phyloP scores from a whole-genome alignment of 805 yeast species.

The Priceomyces haplophilus region DNA sequence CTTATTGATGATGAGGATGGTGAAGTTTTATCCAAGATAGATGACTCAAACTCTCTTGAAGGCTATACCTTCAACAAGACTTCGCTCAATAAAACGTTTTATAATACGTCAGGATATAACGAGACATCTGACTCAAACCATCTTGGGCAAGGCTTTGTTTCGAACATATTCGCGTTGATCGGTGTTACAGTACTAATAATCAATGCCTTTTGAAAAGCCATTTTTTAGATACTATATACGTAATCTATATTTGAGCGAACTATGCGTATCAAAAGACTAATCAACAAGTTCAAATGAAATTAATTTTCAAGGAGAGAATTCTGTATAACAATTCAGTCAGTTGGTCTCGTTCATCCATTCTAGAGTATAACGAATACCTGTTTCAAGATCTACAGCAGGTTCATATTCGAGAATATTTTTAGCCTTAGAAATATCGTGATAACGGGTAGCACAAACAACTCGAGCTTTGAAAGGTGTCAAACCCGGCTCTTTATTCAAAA shows the following conservation, averaged over 20 bases:
- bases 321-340: too few species aligned
- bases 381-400: conserved; percentile 75
- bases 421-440: conserved; percentile 89
- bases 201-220: neutral
- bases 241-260: neutral
- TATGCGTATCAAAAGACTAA: neutral
- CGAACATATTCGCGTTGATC: neutral
- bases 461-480: conserved; percentile 92
- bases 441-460: conserved; percentile 88
- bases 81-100: neutral
- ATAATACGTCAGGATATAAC: neutral
- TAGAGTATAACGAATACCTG: conserved; percentile 75
- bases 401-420: conserved; percentile 70
- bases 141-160: neutral
- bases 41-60: neutral
- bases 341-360: conserved; percentile 80
- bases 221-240: neutral
- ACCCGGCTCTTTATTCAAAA: conserved; percentile 84
- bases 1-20: neutral
- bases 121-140: neutral
- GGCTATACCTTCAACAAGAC: neutral
- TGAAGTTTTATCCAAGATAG: neutral
- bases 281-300: neutral
- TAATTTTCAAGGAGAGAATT: too few species aligned
- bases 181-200: neutral